Base-by-base conservation (phyloP, 2,329 filamentous ascomycete genomes). In the Epichloe bromicola region DNA sequence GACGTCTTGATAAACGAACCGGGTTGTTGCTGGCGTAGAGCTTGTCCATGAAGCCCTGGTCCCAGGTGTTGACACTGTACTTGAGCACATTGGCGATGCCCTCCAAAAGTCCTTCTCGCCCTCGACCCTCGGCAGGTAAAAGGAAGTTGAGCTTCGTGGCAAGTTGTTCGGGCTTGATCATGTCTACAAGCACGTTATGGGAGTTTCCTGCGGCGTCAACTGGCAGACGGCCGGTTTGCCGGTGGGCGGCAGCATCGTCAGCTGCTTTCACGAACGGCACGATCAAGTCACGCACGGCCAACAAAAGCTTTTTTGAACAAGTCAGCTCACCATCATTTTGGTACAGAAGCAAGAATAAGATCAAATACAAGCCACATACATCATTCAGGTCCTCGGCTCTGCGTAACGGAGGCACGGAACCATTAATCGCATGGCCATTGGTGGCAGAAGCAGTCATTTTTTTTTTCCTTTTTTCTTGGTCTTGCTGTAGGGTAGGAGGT, bases 11-110 rank as follows among this genome's bases (percentile, higher is more conserved):
- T 14, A 37, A 15, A 67, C 77, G 54, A 62, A 85, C 83, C 41
- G 91, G 85, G 62, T 93, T 93, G 39, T 88, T 94, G 56, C 84
- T 85, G n/a, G 86, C 81, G 67, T 96, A 97, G 17, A 97, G 74
- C 70, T 98, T 97, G 69, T 96, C 90, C 62, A 97, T 70, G 68
- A 97, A 98, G 11, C 91, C 91, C 67, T 95, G 90, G 62, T 95
- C 86, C 87, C 90, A 97, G n/a, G 91, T 96, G 69, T 98, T 98
- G 62, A 97, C 91, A 61, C 86, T 93, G 67, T 94, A 89, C 56
- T 79, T 75, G 41, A 97, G 74, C 19, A 96, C 74, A 54, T 82
- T 78, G 57, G 81, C 72, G 44, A 95, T 76, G 3, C 80, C 79
- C 36, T 80, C 74, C 30, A 95, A 70, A 34, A 96, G 70, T 0